Base-by-base conservation (phyloP, 192 early-diverging fungal species). In the Coemansia sp. region DNA sequence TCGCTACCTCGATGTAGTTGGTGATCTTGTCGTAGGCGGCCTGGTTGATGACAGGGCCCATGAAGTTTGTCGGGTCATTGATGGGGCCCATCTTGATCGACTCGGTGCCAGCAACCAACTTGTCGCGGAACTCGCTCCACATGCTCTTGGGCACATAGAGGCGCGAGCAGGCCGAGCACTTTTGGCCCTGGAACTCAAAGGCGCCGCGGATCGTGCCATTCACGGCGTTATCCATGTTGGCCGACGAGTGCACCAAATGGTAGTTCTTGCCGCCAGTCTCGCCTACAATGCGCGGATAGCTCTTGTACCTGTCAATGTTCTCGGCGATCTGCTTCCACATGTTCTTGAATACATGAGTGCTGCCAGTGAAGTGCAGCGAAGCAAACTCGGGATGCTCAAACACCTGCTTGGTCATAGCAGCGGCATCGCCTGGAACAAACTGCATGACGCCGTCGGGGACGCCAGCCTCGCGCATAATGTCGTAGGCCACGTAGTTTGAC, bases 201-300 rank as follows among this genome's bases (percentile, higher is more conserved):
- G 93, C 86, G 17, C 87, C 90, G 56, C 97, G 91, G 68, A 99
- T 89, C 37, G 97, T 97, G 80, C 94, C 91, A 68, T 91, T 64
- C 68, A 92, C 97, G 14, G 93, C 95, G 42, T 89, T 86, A 37
- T 82, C 84, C 29, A 91, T 81, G 79, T 93, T 89, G 42, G 90
- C 94, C 11, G 83, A 76, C 20, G 82, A 76, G 82, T 98, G 96
- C 47, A 97, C 73, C 60, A 99, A 82, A 71, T 99, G 97, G 88
- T 94, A 96, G 90, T 99, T 99, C 87, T 99, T 99, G 60, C 97
- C 97, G 74, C 97, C 97, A 29, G 97, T 97, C 83, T 99, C 97
- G 74, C 97, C 97, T 17, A 99, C 96, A 62, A 98, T 92, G 74
- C 97, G 92, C 51, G 97, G 97, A 81, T 96, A 99, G 54, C 89